These are phyloP conservation scores for Pythium aristosporum DNA, from an alignment of 352 stramenopile species.

Conservation along the genomic window DNA sequence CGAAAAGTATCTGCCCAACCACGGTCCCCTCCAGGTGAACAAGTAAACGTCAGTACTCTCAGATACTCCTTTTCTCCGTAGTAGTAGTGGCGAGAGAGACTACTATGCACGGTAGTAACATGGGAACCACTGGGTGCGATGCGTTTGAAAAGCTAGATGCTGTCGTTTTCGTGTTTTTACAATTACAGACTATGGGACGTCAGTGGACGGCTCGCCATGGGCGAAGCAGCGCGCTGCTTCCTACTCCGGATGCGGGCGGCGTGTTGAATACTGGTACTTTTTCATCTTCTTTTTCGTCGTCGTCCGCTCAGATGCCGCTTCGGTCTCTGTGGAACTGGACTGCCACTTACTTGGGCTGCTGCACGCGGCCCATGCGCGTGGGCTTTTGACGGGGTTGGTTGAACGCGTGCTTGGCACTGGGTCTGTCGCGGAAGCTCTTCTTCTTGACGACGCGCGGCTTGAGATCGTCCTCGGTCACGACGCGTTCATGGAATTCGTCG, in stretches of 20 bases:
- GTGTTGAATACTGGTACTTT: neutral
- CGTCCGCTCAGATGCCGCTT: neutral
- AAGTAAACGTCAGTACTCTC: no score
- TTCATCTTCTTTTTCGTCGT: neutral
- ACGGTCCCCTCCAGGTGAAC: conserved; percentile 48
- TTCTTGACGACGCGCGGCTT: conserved; percentile 43
- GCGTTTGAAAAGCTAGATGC: neutral
- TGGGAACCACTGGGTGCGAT: neutral
- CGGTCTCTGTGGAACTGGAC: neutral
- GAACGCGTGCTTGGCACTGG: conserved; percentile 41
- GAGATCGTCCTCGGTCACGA: conserved; percentile 51
- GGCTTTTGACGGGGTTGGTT: conserved; percentile 50
- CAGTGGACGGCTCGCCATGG: neutral
- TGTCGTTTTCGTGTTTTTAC: neutral
- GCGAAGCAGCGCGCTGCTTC: neutral
- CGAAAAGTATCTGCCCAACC: conserved; percentile 96
- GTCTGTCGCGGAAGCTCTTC: conserved; percentile 45
- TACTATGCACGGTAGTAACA: neutral
- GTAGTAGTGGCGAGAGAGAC: no score
- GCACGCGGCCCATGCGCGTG: conserved; percentile 56
- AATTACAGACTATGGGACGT: neutral
- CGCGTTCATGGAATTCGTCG: conserved; percentile 62
- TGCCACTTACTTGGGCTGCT: conserved; percentile 57
- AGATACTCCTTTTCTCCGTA: no score
- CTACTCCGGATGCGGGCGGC: no score